Evolutionary conservation across 345 rosid species (phyloP).

Genomic region (Eucalyptus sp.): DNA sequence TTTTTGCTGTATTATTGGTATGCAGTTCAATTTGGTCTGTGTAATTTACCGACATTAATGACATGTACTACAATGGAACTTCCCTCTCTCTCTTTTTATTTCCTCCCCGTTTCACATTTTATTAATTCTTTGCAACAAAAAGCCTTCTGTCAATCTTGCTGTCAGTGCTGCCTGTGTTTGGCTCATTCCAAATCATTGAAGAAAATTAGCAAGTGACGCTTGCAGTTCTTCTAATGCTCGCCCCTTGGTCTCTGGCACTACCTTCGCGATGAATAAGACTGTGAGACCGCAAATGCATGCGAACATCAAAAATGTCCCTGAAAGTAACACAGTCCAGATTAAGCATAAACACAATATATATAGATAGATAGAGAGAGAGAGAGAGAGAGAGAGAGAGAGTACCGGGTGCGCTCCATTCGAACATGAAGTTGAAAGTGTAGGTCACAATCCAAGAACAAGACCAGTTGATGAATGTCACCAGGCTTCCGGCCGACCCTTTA

Average conservation of each 20-base stretch:
- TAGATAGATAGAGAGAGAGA: too few species aligned
- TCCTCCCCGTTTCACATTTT: neutral
- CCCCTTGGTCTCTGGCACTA: constrained; percentile 65
- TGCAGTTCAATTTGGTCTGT: neutral
- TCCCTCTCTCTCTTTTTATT: neutral
- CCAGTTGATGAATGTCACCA: constrained; percentile 32
- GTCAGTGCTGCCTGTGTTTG: neutral
- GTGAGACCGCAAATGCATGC: constrained; percentile 4
- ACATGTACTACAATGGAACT: neutral
- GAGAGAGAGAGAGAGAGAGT: neutral
- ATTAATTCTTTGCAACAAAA: neutral
- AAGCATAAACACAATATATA: neutral
- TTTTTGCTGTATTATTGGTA: neutral
- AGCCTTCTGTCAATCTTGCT: neutral
- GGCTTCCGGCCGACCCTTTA: constrained; percentile 45
- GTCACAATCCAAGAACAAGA: constrained; percentile 30
- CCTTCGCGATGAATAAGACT: constrained; percentile 22
- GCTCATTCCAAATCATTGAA: neutral
- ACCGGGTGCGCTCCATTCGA: constrained; percentile 44
- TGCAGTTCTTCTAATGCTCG: constrained; percentile 50
- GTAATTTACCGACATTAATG: neutral
- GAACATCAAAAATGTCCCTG: constrained; percentile 53
- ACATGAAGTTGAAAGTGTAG: constrained; percentile 39
- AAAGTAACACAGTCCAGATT: neutral
- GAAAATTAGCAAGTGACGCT: neutral